A percentile compares a stretch with the other conserved stretches of the same genome.
phyloP scores from a whole-genome alignment of 768 basidiomycete species.

The Tulasnella sp. region DNA sequence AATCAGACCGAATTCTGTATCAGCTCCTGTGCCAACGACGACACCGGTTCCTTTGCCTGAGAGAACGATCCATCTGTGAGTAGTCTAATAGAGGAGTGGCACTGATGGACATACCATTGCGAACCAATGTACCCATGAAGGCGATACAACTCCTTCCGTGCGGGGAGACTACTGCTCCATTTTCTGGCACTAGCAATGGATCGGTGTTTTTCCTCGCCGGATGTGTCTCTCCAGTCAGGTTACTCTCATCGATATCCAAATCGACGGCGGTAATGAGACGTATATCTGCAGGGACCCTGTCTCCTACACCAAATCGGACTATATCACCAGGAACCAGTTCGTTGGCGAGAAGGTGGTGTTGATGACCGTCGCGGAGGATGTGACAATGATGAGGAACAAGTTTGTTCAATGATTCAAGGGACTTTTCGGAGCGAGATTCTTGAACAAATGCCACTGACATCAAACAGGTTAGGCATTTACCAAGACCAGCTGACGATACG shows the following conservation, averaged over 20 bases:
- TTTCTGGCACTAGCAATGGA: too few relatives aligned
- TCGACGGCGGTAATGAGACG: constrained; percentile 69
- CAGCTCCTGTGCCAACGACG: constrained; percentile 71
- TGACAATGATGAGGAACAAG: constrained; percentile 95
- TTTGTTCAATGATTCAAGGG: constrained; percentile 86
- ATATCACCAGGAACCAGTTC: constrained; percentile 94
- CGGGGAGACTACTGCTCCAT: constrained; percentile 38
- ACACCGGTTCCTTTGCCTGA: constrained; percentile 71
- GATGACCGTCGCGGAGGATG: constrained; percentile 65
- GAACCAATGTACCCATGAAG: constrained; percentile 90
- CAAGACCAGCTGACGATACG: too few relatives aligned
- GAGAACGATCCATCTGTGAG: too few relatives aligned
- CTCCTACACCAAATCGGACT: constrained; percentile 76
- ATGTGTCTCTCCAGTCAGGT: constrained; percentile 83
- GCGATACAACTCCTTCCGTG: constrained; percentile 79
- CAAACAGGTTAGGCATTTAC: too few relatives aligned
- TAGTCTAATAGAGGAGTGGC: too few relatives aligned
- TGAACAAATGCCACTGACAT: constrained; percentile 88
- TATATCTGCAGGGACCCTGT: constrained; percentile 87
- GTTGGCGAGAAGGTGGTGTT: constrained; percentile 76
- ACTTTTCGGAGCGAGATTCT: constrained; percentile 87
- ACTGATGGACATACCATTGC: constrained; percentile 70
- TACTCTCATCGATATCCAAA: constrained; percentile 90
- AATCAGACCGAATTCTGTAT: constrained; percentile 91
- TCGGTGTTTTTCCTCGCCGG: constrained; percentile 57